These are phyloP conservation scores for Hymenochaete sp. DNA, from an alignment of 1,284 basidiomycete genomes.

Conservation along the genomic window DNA sequence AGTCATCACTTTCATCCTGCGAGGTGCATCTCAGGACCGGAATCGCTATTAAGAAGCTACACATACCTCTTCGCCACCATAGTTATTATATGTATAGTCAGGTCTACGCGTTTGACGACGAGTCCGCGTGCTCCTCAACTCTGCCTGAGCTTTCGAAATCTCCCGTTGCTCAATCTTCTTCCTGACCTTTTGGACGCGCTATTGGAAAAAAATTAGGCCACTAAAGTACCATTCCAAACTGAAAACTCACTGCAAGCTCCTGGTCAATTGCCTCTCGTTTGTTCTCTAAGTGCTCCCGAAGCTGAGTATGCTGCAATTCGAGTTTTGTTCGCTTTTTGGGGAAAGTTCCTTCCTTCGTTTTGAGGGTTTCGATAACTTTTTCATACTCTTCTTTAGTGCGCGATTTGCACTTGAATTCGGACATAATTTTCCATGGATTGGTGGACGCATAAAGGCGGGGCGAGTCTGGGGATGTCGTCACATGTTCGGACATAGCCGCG, in stretches of 20 bases:
- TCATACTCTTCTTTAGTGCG: constrained; percentile 66
- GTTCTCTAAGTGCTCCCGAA: constrained; percentile 51
- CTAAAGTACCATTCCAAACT: constrained; percentile 18
- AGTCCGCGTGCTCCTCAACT: constrained; percentile 68
- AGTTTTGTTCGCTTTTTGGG: constrained; percentile 46
- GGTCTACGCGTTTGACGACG: constrained; percentile 58
- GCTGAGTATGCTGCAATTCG: constrained; percentile 38
- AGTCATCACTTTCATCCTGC: too few species aligned
- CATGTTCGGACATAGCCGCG: constrained; percentile 16
- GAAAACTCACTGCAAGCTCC: constrained; percentile 54
- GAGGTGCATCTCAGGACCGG: constrained; percentile 24
- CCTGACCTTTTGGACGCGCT: constrained; percentile 62
- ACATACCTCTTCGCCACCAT: constrained; percentile 55
- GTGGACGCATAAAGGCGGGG: constrained; percentile 71
- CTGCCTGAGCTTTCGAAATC: constrained; percentile 58
- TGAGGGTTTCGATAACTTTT: constrained; percentile 50
- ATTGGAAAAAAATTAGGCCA: constrained; percentile 17
- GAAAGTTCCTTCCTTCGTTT: constrained; percentile 34
- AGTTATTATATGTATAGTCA: constrained; percentile 66
- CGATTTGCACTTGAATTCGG: constrained; percentile 59
- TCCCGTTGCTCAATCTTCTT: constrained; percentile 62
- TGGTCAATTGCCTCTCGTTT: constrained; percentile 57
- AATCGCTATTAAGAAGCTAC: constrained; percentile 6
- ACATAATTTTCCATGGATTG: constrained; percentile 77
- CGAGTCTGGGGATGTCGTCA: constrained; percentile 48